phyloP scores from a whole-genome alignment of 2,329 filamentous ascomycete genomes.

The Eutypa lata region DNA sequence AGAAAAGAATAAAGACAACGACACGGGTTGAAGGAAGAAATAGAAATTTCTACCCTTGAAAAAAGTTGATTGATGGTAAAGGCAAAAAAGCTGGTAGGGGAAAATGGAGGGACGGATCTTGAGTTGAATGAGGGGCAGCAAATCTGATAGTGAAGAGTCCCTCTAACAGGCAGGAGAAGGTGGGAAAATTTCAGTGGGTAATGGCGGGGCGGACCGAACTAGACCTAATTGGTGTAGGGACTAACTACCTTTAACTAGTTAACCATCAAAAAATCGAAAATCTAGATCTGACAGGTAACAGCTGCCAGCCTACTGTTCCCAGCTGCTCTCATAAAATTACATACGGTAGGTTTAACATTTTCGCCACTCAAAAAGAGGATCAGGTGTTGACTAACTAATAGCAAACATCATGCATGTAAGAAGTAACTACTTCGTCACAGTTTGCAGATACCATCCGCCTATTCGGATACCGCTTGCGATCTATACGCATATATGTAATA shows the following conservation, averaged over 20 bases:
- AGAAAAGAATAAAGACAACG: slow-evolving; percentile 21
- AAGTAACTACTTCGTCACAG: too few relatives aligned
- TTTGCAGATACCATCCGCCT: too few relatives aligned
- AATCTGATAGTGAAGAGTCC: slow-evolving; percentile 10
- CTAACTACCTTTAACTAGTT: too few relatives aligned
- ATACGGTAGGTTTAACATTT: not conserved
- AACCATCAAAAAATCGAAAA: not conserved
- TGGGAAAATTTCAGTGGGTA: not conserved
- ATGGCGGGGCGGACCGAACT: not conserved
- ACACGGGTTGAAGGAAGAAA: slow-evolving; percentile 27
- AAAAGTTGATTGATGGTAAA: slow-evolving; percentile 5
- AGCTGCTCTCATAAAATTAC: too few relatives aligned
- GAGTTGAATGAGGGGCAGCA: slow-evolving; percentile 27
- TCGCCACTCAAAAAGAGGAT: not conserved
- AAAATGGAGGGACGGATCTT: not conserved
- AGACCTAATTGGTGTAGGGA: not conserved
- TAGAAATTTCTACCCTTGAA: slow-evolving; percentile 20
- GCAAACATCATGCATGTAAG: too few relatives aligned
- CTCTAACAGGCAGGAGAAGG: not conserved
- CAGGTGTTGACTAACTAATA: too few relatives aligned
- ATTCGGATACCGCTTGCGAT: too few relatives aligned
- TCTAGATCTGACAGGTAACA: not conserved
- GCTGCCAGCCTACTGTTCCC: not conserved
- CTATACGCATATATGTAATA: too few relatives aligned
- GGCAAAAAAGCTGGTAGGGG: not conserved